Conservation (phyloP, 1,139 yeast genomes). For the Yamadazyma pseudoaaseri region DNA sequence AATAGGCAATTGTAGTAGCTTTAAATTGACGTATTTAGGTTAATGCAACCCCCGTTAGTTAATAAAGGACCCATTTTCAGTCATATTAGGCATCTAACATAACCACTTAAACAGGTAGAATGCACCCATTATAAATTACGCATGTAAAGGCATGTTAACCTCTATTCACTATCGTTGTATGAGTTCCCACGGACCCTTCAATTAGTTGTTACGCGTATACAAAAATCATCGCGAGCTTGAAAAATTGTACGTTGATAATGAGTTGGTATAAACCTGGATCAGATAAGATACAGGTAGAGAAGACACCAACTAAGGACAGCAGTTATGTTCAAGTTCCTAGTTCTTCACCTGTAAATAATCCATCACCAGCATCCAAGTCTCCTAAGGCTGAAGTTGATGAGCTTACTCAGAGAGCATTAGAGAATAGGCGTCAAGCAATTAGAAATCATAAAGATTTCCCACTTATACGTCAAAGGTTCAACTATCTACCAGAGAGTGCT, state of each 20-base stretch:
- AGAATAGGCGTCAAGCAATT: constrained; percentile 38
- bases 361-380: constrained; percentile 20
- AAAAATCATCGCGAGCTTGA: constrained; percentile 2
- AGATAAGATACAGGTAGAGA: constrained; percentile 16
- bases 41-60: no score
- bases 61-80: no score
- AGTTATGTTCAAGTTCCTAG: constrained; percentile 35
- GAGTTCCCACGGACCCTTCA: no score
- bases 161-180: no score
- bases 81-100: no score
- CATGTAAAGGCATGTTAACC: no score
- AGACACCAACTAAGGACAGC: constrained; percentile 18
- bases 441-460: constrained; percentile 47
- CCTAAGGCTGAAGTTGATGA: constrained; percentile 17
- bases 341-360: constrained; percentile 32
- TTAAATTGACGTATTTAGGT: no score
- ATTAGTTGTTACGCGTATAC: constrained; percentile 1
- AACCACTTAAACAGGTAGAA: no score
- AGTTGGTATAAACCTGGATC: constrained; percentile 30
- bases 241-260: constrained; percentile 18
- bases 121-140: no score
- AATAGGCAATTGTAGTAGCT: no score
- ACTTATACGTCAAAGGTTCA: constrained; percentile 48
- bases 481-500: constrained; percentile 46
- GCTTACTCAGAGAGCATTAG: constrained; percentile 28